phyloP scores from a whole-genome alignment of 2,329 filamentous ascomycete species.

The Stagonosporopsis tanaceti region DNA sequence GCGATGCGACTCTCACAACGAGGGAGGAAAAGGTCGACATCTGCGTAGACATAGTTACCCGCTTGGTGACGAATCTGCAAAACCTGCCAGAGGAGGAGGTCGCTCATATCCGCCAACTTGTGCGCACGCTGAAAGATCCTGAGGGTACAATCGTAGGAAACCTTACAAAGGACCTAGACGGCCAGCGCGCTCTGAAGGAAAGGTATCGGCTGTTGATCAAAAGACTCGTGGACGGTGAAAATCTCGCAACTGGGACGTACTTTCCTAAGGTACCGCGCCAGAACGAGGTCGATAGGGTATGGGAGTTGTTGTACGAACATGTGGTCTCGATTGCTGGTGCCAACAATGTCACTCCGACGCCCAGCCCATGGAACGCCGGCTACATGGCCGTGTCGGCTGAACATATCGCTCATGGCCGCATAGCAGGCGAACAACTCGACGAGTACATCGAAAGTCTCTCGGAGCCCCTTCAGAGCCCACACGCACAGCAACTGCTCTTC shows the following conservation, averaged over 20 bases:
- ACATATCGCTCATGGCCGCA: constrained; percentile 3
- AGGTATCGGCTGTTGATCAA: not conserved
- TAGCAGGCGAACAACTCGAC: not conserved
- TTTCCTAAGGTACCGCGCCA: constrained; percentile 1
- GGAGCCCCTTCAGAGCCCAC: constrained; percentile 3
- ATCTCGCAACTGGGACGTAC: not conserved
- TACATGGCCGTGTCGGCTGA: constrained; percentile 2
- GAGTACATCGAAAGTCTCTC: constrained; percentile 3
- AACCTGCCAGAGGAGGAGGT: not conserved
- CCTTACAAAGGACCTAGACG: constrained; percentile 1
- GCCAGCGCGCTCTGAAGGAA: not conserved
- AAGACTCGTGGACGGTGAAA: not conserved
- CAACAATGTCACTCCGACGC: not conserved
- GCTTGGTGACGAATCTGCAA: not conserved
- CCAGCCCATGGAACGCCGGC: not conserved
- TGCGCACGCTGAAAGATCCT: constrained; percentile 2
- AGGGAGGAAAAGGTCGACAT: not conserved
- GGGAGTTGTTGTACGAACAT: not conserved
- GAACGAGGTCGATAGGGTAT: not conserved
- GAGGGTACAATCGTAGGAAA: not conserved
- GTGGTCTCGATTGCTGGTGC: constrained; percentile 4
- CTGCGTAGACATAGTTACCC: not conserved
- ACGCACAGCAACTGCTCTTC: constrained; percentile 15
- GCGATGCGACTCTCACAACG: not conserved
- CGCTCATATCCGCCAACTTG: not conserved